phyloP scores from a whole-genome alignment of 2,329 filamentous ascomycete species.

The Neonectria punicea region DNA sequence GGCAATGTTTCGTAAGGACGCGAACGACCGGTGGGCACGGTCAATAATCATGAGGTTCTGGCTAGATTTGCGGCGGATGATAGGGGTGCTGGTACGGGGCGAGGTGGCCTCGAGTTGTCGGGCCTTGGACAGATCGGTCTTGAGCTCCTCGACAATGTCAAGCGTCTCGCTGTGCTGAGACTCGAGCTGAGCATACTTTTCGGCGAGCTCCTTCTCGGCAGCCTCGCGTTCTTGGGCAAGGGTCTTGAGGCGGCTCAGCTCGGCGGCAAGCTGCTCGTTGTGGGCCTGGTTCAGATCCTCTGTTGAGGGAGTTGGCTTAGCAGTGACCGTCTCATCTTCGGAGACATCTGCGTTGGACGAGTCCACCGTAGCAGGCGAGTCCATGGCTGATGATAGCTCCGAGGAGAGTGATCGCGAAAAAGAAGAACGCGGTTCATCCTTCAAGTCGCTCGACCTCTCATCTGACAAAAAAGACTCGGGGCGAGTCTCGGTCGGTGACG shows the following conservation, averaged over 20 bases:
- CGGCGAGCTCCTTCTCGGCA: conserved; percentile 76
- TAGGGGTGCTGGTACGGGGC: conserved; percentile 73
- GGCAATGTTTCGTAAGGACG: conserved; percentile 88
- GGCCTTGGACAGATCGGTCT: conserved; percentile 85
- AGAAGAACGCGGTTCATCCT: conserved; percentile 74
- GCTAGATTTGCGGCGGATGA: conserved; percentile 93
- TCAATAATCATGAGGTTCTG: conserved; percentile 89
- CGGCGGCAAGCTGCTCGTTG: conserved; percentile 63
- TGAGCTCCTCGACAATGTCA: conserved; percentile 89
- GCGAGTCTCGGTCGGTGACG: conserved; percentile 62
- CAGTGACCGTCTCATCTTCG: conserved; percentile 56
- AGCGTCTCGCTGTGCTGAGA: conserved; percentile 83
- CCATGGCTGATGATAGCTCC: conserved; percentile 89
- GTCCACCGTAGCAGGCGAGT: conserved; percentile 74
- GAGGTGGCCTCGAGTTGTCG: conserved; percentile 69
- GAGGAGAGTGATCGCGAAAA: conserved; percentile 88
- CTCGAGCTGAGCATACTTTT: conserved; percentile 86
- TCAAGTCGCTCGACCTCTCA: conserved; percentile 75
- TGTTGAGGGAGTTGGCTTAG: conserved; percentile 53
- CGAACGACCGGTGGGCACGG: conserved; percentile 90
- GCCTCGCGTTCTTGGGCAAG: conserved; percentile 81
- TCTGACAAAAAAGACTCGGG: conserved; percentile 89
- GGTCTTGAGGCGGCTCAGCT: conserved; percentile 76
- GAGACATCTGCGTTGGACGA: conserved; percentile 66
- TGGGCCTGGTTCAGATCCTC: conserved; percentile 52